These are phyloP conservation scores for Aureobasidium zeae DNA, from an alignment of 2,329 filamentous ascomycete species.

Conservation along the genomic window DNA sequence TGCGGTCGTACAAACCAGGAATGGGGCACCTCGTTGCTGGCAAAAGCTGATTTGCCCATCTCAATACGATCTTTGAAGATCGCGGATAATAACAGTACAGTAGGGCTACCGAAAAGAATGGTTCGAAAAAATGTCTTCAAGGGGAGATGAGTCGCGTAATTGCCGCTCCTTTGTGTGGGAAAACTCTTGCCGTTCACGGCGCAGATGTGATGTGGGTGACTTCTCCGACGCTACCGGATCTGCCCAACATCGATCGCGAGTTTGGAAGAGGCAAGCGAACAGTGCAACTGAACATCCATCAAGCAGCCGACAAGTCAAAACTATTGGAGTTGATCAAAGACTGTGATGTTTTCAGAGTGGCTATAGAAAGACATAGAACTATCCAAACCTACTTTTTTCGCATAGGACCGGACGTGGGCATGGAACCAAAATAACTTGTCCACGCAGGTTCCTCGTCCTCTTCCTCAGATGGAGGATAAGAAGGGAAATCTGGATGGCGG, in stretches of 20 bases:
- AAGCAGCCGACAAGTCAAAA: slow-evolving; percentile 20
- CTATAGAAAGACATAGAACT: no score
- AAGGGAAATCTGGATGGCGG: no score
- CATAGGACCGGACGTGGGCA: no score
- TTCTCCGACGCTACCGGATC: slow-evolving; percentile 22
- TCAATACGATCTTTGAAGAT: neutral
- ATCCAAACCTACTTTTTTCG: no score
- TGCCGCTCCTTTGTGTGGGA: slow-evolving; percentile 24
- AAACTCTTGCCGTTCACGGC: slow-evolving; percentile 25
- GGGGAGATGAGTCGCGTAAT: slow-evolving; percentile 24
- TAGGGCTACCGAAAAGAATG: neutral
- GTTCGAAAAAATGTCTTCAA: neutral
- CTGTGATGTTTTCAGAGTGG: slow-evolving; percentile 37
- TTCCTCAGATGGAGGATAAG: no score
- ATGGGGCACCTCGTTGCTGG: neutral
- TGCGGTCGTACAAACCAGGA: neutral
- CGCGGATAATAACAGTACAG: neutral
- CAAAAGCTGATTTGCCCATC: neutral
- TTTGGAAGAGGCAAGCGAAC: slow-evolving; percentile 24
- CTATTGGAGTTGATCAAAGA: slow-evolving; percentile 27
- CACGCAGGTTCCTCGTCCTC: no score
- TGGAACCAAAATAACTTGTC: no score
- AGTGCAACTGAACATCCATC: slow-evolving; percentile 29
- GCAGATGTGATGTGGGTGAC: slow-evolving; percentile 27
- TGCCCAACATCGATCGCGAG: slow-evolving; percentile 24